A percentile compares a stretch with the other conserved stretches of the same genome.
These are phyloP conservation scores for Lichtheimia ornata DNA, from an alignment of 371 early-diverging fungal genomes.

Conservation along the genomic window DNA sequence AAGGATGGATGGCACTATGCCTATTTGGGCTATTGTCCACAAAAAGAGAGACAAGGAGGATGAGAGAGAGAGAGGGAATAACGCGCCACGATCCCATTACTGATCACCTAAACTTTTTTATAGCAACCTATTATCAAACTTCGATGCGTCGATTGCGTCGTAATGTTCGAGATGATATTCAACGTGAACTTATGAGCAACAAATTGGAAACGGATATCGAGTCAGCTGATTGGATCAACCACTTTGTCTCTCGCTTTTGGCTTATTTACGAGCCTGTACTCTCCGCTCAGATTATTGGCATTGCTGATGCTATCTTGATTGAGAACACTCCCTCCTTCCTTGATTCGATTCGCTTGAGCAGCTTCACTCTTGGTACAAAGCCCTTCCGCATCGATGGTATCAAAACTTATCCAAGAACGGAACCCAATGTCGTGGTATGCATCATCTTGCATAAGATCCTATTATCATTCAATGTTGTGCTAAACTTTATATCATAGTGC, in stretches of 20 bases:
- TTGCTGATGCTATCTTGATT: constrained; percentile 76
- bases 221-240: constrained; percentile 97
- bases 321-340: constrained; percentile 90
- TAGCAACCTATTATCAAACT: constrained; percentile 77
- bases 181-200: constrained; percentile 60
- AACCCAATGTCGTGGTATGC: constrained; percentile 85
- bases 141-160: constrained; percentile 74
- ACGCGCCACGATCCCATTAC: neutral
- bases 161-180: constrained; percentile 72
- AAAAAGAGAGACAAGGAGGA: neutral
- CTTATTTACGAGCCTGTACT: constrained; percentile 92
- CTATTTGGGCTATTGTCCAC: constrained; percentile 9
- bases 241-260: constrained; percentile 88
- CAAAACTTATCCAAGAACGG: constrained; percentile 78
- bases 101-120: neutral
- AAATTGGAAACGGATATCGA: constrained; percentile 72
- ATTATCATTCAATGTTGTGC: neutral
- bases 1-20: constrained; percentile 1
- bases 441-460: constrained; percentile 2
- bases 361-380: constrained; percentile 97
- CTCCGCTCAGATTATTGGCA: constrained; percentile 77
- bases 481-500: constrained; percentile 28
- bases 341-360: constrained; percentile 86
- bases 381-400: constrained; percentile 95
- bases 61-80: neutral